Evolutionary conservation across 164 flowering plant species (phyloP).

Genomic region (Aristolochia contorta): DNA sequence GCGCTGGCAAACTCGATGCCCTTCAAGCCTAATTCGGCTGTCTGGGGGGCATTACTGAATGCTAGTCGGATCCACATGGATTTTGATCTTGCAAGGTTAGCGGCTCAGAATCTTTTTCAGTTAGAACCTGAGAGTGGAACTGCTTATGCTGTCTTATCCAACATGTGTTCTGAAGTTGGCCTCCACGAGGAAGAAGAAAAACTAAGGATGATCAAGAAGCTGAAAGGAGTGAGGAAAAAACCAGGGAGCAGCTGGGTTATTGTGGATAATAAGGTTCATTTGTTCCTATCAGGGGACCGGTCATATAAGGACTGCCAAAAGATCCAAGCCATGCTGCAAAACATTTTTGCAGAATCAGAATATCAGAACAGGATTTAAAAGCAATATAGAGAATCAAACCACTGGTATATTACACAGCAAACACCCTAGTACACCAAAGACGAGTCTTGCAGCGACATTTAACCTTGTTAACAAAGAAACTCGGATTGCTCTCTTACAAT

Average conservation of each 20-base stretch:
- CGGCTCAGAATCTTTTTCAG: slow-evolving; percentile 36
- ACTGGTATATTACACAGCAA: no score
- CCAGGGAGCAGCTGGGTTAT: slow-evolving; percentile 49
- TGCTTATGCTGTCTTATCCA: slow-evolving; percentile 31
- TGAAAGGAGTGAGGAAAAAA: slow-evolving; percentile 20
- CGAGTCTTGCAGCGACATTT: no score
- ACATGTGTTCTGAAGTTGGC: slow-evolving; percentile 23
- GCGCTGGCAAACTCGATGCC: slow-evolving; percentile 55
- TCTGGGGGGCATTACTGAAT: slow-evolving; percentile 82
- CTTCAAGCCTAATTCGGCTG: slow-evolving; percentile 60
- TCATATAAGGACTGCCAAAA: slow-evolving; percentile 14
- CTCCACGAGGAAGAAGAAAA: slow-evolving; percentile 17
- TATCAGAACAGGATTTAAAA: not conserved
- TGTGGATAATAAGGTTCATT: slow-evolving; percentile 14
- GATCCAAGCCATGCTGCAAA: slow-evolving; percentile 9
- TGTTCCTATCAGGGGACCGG: slow-evolving; percentile 20
- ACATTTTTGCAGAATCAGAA: slow-evolving; percentile 1
- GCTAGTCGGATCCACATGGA: slow-evolving; percentile 63
- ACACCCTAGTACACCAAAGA: no score
- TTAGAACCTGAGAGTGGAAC: slow-evolving; percentile 33
- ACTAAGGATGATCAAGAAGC: slow-evolving; percentile 20
- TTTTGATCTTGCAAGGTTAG: slow-evolving; percentile 63
- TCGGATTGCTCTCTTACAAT: no score
- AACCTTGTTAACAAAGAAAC: no score
- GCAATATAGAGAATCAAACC: no score